phyloP scores from a whole-genome alignment of 2,329 filamentous ascomycete species.

The Nothomitra cinnamomea region DNA sequence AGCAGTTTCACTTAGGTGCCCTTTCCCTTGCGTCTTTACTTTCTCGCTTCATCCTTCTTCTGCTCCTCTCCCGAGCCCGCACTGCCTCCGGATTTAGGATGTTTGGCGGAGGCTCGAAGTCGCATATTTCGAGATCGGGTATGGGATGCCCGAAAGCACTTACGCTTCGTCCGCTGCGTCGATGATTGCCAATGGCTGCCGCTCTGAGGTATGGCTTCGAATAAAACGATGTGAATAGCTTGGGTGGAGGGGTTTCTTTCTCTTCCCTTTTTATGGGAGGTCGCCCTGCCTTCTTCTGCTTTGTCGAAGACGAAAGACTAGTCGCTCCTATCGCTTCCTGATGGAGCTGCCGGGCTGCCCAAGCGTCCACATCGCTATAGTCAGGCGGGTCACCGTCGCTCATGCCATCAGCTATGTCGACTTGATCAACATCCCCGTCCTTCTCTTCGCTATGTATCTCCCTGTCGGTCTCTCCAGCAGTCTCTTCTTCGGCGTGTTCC shows the following conservation, averaged over 20 bases:
- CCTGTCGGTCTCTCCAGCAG: slow-evolving; percentile 27
- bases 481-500: slow-evolving; percentile 25
- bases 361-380: slow-evolving; percentile 52
- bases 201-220: slow-evolving; percentile 63
- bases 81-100: slow-evolving; percentile 31
- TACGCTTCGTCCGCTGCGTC: slow-evolving; percentile 51
- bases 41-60: slow-evolving; percentile 31
- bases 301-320: slow-evolving; percentile 18
- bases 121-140: slow-evolving; percentile 50
- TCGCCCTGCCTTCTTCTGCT: not conserved
- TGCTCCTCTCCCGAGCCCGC: slow-evolving; percentile 42
- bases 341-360: slow-evolving; percentile 56
- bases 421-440: slow-evolving; percentile 18
- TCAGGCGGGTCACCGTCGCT: slow-evolving; percentile 40
- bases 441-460: slow-evolving; percentile 21
- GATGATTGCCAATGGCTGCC: slow-evolving; percentile 53
- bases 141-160: slow-evolving; percentile 70
- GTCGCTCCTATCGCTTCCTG: slow-evolving; percentile 41
- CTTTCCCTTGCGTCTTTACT: not conserved
- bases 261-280: slow-evolving; percentile 13
- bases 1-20: not conserved
- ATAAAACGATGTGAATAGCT: slow-evolving; percentile 78
- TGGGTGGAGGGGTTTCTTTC: slow-evolving; percentile 17
- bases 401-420: slow-evolving; percentile 12
- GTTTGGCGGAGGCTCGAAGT: slow-evolving; percentile 61